Conservation (phyloP, 805 yeast genomes). For the Candida coleopterorum region DNA sequence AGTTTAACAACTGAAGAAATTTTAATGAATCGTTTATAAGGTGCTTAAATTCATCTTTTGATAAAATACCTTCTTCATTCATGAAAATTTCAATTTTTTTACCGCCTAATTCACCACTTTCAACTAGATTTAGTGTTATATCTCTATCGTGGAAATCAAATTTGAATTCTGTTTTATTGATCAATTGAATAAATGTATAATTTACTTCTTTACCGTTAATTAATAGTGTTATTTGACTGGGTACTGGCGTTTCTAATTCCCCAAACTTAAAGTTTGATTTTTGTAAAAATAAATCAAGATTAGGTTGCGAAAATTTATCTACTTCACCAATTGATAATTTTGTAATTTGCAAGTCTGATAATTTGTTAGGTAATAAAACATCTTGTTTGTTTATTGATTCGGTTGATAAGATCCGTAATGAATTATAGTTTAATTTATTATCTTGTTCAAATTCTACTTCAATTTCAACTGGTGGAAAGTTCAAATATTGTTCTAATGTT, state of each 20-base stretch:
- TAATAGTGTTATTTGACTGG: constrained; percentile 24
- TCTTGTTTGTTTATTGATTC: constrained; percentile 41
- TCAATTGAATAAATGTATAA: constrained; percentile 41
- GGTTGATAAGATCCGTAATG: constrained; percentile 39
- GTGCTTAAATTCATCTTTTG: constrained; percentile 15
- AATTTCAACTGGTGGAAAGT: constrained; percentile 52
- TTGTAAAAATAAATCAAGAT: constrained; percentile 36
- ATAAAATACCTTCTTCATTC: constrained; percentile 6
- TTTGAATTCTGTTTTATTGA: constrained; percentile 43
- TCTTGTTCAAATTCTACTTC: constrained; percentile 43
- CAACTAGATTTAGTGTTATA: constrained; percentile 38
- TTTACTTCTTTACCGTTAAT: constrained; percentile 34
- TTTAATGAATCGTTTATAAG: constrained; percentile 20
- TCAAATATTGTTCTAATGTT: constrained; percentile 12
- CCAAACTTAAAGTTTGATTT: constrained; percentile 26
- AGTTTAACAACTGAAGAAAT: constrained; percentile 1
- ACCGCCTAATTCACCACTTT: constrained; percentile 60
- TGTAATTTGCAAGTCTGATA: constrained; percentile 43
- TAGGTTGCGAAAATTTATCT: constrained; percentile 29
- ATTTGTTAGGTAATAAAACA: constrained; percentile 37
- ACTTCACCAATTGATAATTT: constrained; percentile 34
- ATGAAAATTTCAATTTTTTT: constrained; percentile 42
- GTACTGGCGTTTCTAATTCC: constrained; percentile 29
- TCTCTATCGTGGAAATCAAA: constrained; percentile 30
- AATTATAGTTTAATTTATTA: constrained; percentile 32